These are phyloP conservation scores for Xerocomellus dryophilus DNA, from an alignment of 768 basidiomycete species.

Conservation along the genomic window DNA sequence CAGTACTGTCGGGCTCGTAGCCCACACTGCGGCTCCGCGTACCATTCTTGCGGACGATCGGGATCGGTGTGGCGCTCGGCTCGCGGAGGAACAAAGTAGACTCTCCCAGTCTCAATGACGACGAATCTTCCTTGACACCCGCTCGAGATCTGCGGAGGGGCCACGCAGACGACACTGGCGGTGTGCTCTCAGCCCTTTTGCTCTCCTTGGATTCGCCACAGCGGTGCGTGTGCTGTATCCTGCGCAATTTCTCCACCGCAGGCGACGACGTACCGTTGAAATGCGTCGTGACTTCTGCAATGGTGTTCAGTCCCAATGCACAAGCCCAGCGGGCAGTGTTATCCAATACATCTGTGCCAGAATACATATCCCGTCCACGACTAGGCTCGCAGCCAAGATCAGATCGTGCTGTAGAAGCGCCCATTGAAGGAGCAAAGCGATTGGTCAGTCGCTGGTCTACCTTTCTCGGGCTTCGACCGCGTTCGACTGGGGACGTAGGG, in stretches of 20 bases:
- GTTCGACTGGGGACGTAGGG: conserved; percentile 24
- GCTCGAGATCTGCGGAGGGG: conserved; percentile 8
- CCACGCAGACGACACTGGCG: conserved; percentile 27
- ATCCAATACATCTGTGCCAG: conserved; percentile 23
- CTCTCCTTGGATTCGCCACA: background rate
- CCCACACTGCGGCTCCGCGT: conserved; percentile 30
- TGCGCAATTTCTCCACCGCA: conserved; percentile 23
- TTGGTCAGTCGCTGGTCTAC: conserved; percentile 1
- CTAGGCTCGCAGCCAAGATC: conserved; percentile 21
- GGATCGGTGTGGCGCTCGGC: conserved; percentile 24
- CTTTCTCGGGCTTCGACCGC: conserved; percentile 29
- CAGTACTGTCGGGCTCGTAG: conserved; percentile 12
- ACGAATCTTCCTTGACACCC: conserved; percentile 9
- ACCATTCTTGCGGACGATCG: conserved; percentile 18
- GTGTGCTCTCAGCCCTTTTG: conserved; percentile 32
- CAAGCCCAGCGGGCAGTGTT: conserved; percentile 31
- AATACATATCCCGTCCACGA: conserved; percentile 18
- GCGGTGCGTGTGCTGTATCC: conserved; percentile 9
- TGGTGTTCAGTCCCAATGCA: conserved; percentile 18
- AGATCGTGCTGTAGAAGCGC: conserved; percentile 25
- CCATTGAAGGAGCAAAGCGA: conserved; percentile 23
- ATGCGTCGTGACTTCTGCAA: conserved; percentile 22
- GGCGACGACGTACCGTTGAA: conserved; percentile 13
- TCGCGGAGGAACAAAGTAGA: conserved; percentile 26
- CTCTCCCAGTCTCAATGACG: conserved; percentile 6